Evolutionary conservation across 345 rosid genomes (phyloP).

Genomic region (Citrus maxima): DNA sequence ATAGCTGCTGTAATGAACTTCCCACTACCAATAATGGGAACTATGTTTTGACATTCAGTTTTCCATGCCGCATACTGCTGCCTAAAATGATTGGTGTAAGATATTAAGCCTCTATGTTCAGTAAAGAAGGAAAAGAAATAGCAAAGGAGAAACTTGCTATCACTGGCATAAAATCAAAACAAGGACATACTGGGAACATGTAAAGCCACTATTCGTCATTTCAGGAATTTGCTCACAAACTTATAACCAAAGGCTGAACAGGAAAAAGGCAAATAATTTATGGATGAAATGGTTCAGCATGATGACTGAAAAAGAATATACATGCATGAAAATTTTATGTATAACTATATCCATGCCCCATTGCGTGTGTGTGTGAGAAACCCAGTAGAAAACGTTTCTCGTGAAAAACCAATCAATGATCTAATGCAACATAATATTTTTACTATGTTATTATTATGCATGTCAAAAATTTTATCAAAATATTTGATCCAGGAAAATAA

Average conservation of each 20-base stretch:
- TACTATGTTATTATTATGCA: background rate
- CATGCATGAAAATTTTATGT: background rate
- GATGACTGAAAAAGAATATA: background rate
- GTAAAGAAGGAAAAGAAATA: background rate
- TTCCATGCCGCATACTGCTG: conserved; percentile 74
- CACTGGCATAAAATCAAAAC: conserved; percentile 5
- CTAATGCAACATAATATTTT: background rate
- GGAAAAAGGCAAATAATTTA: background rate
- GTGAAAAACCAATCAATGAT: background rate
- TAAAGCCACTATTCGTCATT: background rate
- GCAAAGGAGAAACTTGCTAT: background rate
- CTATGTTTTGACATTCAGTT: conserved; percentile 73
- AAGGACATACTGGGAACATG: conserved; percentile 1
- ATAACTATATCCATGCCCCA: background rate
- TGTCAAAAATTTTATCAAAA: conserved; percentile 1
- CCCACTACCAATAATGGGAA: conserved; percentile 84
- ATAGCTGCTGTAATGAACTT: conserved; percentile 58
- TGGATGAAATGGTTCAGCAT: background rate
- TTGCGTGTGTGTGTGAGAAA: background rate
- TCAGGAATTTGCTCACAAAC: background rate
- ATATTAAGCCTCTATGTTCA: conserved; percentile 20
- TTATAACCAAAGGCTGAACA: background rate
- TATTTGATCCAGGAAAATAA: background rate
- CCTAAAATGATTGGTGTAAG: conserved; percentile 41
- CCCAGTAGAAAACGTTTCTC: background rate